Percentiles rank a stretch among this genome's conserved stretches.
Conservation (phyloP, 208 protist genomes). For the Crithidia fasciculata region DNA sequence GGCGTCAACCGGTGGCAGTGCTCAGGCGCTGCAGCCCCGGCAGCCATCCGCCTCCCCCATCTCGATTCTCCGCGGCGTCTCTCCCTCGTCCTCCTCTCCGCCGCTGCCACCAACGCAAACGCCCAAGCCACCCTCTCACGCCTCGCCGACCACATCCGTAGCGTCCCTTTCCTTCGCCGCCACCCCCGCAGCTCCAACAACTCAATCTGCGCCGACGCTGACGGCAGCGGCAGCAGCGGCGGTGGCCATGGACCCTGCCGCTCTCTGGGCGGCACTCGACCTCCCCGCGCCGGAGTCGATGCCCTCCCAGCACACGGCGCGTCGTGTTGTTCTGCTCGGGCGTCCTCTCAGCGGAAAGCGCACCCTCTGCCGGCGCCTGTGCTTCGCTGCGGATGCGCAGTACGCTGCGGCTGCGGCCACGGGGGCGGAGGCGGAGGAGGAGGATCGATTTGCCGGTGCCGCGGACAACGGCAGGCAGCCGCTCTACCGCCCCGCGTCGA, state of each 20-base stretch:
- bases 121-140: too few species aligned
- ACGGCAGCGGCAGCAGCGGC: slow-evolving; percentile 10
- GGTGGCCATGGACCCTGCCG: slow-evolving; percentile 26
- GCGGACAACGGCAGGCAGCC: slow-evolving; percentile 28
- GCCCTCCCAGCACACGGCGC: slow-evolving; percentile 43
- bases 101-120: too few species aligned
- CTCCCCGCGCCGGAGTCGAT: slow-evolving; percentile 45
- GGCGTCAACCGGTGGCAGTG: too few species aligned
- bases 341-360: slow-evolving; percentile 77
- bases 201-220: too few species aligned
- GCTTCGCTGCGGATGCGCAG: slow-evolving; percentile 64
- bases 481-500: slow-evolving; percentile 35
- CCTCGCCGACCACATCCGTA: too few species aligned
- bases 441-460: not conserved
- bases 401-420: slow-evolving; percentile 9
- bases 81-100: too few species aligned
- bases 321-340: slow-evolving; percentile 75
- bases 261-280: slow-evolving; percentile 62
- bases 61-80: too few species aligned
- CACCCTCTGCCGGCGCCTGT: slow-evolving; percentile 65
- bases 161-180: too few species aligned
- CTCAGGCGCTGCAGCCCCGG: too few species aligned
- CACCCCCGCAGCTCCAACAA: too few species aligned
- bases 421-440: not conserved
- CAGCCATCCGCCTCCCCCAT: too few species aligned